phyloP scores from a whole-genome alignment of 2,329 filamentous ascomycete species.

The Fusarium circinatum region DNA sequence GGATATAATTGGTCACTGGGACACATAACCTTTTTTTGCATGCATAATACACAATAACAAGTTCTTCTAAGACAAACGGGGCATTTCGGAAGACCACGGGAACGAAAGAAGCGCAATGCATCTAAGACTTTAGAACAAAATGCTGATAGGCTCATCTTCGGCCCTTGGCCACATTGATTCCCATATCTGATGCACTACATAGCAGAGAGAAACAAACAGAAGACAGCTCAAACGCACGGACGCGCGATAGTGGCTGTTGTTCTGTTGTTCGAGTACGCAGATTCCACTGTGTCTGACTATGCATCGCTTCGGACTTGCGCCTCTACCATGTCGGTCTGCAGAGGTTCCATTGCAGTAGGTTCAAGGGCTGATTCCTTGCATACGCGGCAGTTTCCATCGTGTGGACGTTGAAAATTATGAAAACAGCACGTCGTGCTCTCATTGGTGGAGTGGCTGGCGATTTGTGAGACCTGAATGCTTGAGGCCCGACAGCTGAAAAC shows the following conservation, averaged over 20 bases:
- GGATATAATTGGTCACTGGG: no score
- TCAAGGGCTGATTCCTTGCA: no score
- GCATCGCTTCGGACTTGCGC: background rate
- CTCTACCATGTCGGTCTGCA: background rate
- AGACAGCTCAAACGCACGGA: no score
- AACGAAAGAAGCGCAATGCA: background rate
- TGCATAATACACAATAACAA: no score
- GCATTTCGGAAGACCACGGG: background rate
- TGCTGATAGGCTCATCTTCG: no score
- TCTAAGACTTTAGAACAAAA: no score
- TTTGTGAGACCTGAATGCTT: background rate
- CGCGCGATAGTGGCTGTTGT: fast-evolving
- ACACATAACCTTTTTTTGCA: no score
- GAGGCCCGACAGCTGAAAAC: background rate
- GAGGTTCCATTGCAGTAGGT: fast-evolving
- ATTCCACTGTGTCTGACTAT: background rate
- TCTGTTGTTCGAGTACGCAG: fast-evolving
- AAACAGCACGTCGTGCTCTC: fast-evolving
- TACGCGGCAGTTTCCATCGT: fast-evolving
- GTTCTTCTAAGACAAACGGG: background rate
- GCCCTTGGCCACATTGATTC: fast-evolving
- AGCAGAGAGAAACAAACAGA: no score
- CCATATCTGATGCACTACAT: fast-evolving
- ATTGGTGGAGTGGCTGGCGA: background rate
- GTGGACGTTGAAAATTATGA: fast-evolving